Evolutionary conservation across 2,329 filamentous ascomycete genomes (phyloP), one percentile per base, ranked within the genome.

Genomic region (Fusarium coffeatum): DNA sequence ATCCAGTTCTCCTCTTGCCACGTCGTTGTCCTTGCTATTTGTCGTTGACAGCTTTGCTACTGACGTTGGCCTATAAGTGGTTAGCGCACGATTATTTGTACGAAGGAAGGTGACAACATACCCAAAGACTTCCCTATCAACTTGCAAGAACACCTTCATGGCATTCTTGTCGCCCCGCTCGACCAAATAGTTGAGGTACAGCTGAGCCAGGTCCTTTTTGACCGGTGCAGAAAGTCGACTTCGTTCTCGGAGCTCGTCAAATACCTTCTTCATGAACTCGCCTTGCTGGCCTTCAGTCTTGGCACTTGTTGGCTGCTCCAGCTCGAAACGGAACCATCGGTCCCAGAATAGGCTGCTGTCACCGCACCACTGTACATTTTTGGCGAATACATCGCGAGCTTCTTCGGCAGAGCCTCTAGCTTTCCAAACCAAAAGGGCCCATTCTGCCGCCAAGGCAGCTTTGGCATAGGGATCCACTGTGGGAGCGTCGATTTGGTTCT

Each of bases 311-410:
- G 93, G 91, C 78, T 97, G 94, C 59, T 92, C 89, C 50, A 97
- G 84, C 82, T 99, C 96, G 76, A 99, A 97, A 62, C 91, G 85
- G 57, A 98, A 87, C 85, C 94, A 98, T 76, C 89, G 92, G 72
- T 90, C 86, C 95, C 96, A 99, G 84, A 98, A 98, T 45, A 92
- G 85, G 34, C 90, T 88, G 79, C 94, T 97, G 77, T 96, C 93
- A 4, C 90, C 86, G 78, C 97, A 97, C 85, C 90, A 93, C 77
- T 94, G 90, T 59, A 92, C 86, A 73, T 97, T 95, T 80, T 91
- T 92, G 66, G 89, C 83, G 82, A 95, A 98, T 1, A 97, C 88
- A 55, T 91, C 88, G 28, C 96, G 92, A 41, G 94, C 94, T 74
- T 95, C 93, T 12, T 93, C 90, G 1, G 89, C 84, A 0, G 90